Percentiles rank a stretch among this genome's conserved stretches.
These are phyloP conservation scores for Colletotrichum gigasporum DNA, from an alignment of 2,329 filamentous ascomycete species.

Conservation along the genomic window DNA sequence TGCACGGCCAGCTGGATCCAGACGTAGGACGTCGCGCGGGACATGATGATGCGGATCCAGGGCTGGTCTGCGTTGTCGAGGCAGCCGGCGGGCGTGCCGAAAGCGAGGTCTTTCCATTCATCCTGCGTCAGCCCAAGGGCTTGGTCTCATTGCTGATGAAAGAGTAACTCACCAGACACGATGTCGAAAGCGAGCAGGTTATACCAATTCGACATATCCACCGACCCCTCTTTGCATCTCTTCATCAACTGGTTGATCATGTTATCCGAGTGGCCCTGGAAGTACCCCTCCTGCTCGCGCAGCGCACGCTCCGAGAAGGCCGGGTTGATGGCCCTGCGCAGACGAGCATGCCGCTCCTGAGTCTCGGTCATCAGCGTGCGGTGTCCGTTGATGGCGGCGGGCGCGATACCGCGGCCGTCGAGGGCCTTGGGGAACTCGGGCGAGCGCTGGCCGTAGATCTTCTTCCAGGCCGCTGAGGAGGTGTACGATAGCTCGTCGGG, in stretches of 20 bases:
- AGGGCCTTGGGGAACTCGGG: slow-evolving; percentile 14
- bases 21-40: not conserved
- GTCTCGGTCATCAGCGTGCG: slow-evolving; percentile 5
- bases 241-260: slow-evolving; percentile 34
- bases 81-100: not conserved
- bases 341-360: slow-evolving; percentile 32
- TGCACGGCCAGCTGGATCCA: slow-evolving; percentile 13
- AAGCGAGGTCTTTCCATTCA: not conserved
- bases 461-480: slow-evolving; percentile 45
- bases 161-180: not conserved
- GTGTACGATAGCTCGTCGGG: slow-evolving; percentile 51
- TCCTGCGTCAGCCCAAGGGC: not conserved
- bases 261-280: slow-evolving; percentile 37
- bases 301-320: slow-evolving; percentile 41
- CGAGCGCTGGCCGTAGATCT: slow-evolving; percentile 46
- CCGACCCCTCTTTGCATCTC: not conserved
- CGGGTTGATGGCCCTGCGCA: slow-evolving; percentile 36
- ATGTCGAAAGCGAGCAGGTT: slow-evolving; percentile 40
- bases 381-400: not conserved
- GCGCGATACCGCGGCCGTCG: not conserved
- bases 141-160: too few relatives aligned
- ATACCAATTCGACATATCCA: slow-evolving; percentile 39
- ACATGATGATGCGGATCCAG: slow-evolving; percentile 1
- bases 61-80: slow-evolving; percentile 13
- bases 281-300: slow-evolving; percentile 40